These are phyloP conservation scores for Nicotiana sylvestris DNA, from an alignment of 257 asterid species.

Conservation along the genomic window DNA sequence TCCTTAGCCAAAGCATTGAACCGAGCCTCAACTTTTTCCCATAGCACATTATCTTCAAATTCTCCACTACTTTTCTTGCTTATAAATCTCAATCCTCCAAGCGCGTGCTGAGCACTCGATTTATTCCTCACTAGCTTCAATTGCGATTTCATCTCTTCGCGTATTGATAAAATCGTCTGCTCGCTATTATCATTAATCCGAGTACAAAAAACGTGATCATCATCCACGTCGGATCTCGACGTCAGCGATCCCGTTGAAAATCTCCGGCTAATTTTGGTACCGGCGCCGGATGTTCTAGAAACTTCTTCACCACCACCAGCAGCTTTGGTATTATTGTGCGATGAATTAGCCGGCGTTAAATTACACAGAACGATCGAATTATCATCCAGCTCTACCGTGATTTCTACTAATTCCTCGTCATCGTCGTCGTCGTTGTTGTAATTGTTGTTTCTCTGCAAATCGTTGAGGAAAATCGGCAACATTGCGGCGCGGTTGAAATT, in stretches of 20 bases:
- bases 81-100: conserved; percentile 78
- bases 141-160: conserved; percentile 66
- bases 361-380: conserved; percentile 44
- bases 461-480: conserved; percentile 77
- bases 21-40: conserved; percentile 71
- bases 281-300: conserved; percentile 52
- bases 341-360: conserved; percentile 8
- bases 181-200: conserved; percentile 14
- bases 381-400: conserved; percentile 73
- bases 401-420: conserved; percentile 58
- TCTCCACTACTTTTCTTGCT: conserved; percentile 45
- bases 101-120: conserved; percentile 80
- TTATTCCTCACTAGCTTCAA: conserved; percentile 58
- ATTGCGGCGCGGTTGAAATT: conserved; percentile 27
- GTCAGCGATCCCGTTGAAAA: conserved; percentile 29
- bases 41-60: conserved; percentile 37
- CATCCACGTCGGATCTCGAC: conserved; percentile 20
- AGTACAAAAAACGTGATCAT: not conserved
- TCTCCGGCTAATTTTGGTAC: conserved; percentile 44
- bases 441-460: conserved; percentile 35
- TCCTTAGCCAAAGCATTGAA: conserved; percentile 52
- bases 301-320: not conserved
- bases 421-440: not conserved
- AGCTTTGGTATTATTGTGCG: not conserved
- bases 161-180: conserved; percentile 27